Evolutionary conservation across 441 rosid species (phyloP).

Genomic region (Breynia disticha): DNA sequence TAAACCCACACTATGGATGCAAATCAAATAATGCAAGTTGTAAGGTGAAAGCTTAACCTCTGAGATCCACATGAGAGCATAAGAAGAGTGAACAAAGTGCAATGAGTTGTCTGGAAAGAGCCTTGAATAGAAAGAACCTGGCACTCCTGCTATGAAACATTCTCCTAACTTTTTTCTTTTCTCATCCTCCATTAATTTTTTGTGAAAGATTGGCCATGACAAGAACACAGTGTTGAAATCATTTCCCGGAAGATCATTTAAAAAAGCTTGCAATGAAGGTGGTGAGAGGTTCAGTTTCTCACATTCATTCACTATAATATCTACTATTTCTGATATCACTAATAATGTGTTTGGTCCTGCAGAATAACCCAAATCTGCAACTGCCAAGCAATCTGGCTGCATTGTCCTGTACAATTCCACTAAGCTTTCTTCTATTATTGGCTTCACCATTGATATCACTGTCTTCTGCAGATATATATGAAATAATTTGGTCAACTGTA

Average conservation of each 20-base stretch:
- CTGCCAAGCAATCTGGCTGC: constrained; percentile 2
- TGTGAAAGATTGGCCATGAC: constrained; percentile 12
- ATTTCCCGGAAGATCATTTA: constrained; percentile 30
- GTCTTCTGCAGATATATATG: constrained; percentile 5
- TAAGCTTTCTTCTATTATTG: constrained; percentile 12
- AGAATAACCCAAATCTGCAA: constrained; percentile 29
- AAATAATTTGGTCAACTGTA: background rate
- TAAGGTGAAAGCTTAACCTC: no score
- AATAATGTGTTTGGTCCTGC: constrained; percentile 23
- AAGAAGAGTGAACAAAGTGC: constrained; percentile 14
- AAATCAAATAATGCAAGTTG: no score
- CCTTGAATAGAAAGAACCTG: constrained; percentile 12
- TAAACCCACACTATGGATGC: no score
- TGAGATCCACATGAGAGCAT: constrained; percentile 10
- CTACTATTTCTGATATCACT: constrained; percentile 4
- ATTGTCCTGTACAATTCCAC: constrained; percentile 1
- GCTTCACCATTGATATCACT: constrained; percentile 13
- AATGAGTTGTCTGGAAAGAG: constrained; percentile 8
- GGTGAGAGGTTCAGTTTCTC: no score
- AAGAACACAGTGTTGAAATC: constrained; percentile 29
- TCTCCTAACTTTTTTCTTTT: constrained; percentile 3
- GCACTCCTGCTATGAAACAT: constrained; percentile 12
- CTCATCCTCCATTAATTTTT: constrained; percentile 7
- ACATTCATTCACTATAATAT: background rate
- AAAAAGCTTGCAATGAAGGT: no score